Conservation (phyloP, 208 protist species). For the Trypanosoma avium region DNA sequence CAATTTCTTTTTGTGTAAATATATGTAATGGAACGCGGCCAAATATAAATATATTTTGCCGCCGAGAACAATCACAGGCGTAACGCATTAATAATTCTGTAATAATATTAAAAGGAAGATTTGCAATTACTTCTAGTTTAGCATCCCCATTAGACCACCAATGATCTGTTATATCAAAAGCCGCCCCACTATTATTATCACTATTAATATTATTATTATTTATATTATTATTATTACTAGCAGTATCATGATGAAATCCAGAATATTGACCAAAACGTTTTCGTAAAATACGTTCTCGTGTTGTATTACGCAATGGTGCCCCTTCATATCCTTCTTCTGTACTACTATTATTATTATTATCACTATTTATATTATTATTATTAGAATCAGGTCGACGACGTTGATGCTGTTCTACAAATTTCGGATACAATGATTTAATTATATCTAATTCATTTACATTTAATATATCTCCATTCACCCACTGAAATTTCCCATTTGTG, state of each 20-base stretch:
- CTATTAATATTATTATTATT: neutral
- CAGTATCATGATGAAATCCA: conserved; percentile 27
- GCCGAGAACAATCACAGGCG: conserved; percentile 69
- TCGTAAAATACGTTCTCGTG: conserved; percentile 56
- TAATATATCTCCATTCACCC: conserved; percentile 84
- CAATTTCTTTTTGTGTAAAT: conserved; percentile 89
- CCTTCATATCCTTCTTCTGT: conserved; percentile 28
- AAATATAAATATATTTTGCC: conserved; percentile 71
- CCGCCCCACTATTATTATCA: neutral
- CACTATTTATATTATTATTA: neutral
- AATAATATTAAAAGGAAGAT: conserved; percentile 85
- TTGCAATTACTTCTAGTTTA: conserved; percentile 86
- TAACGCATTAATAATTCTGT: conserved; percentile 86
- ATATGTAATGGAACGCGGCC: conserved; percentile 84
- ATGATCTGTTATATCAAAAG: conserved; percentile 47
- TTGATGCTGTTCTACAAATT: conserved; percentile 54
- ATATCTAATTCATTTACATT: conserved; percentile 72
- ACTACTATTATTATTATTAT: neutral
- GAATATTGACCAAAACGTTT: conserved; percentile 31
- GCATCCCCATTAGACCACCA: conserved; percentile 85
- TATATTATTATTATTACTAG: conserved; percentile 3
- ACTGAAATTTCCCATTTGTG: conserved; percentile 86
- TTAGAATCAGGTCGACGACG: conserved; percentile 24
- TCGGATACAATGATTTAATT: conserved; percentile 47
- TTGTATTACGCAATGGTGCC: conserved; percentile 55